Evolutionary conservation across 2,329 filamentous ascomycete species (phyloP).

Genomic region (Botrytis hyacinthi): DNA sequence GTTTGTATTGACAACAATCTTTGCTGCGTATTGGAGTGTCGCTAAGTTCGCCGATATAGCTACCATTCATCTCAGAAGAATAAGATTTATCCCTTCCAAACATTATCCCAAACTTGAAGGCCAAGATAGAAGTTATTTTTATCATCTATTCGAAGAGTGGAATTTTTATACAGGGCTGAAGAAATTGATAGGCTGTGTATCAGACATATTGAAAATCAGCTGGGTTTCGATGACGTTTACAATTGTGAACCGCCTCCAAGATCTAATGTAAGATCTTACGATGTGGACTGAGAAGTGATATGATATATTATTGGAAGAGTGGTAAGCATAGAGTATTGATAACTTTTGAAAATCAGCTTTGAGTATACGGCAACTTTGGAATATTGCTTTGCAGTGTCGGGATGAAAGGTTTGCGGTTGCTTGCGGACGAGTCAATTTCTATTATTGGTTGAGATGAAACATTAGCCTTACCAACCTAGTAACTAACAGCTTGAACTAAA

Average conservation of each 20-base stretch:
- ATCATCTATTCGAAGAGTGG: neutral
- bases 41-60: neutral
- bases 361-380: neutral
- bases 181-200: neutral
- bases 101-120: neutral
- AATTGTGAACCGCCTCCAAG: neutral
- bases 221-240: neutral
- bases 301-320: neutral
- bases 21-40: neutral
- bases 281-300: neutral
- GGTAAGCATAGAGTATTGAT: neutral
- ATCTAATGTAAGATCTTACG: neutral
- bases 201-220: neutral
- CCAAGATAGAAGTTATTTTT: neutral
- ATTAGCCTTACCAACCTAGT: neutral
- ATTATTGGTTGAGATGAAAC: neutral
- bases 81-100: neutral
- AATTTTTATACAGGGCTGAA: neutral
- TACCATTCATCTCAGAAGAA: neutral
- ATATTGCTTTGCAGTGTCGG: neutral
- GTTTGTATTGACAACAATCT: neutral
- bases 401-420: neutral
- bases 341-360: neutral
- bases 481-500: neutral
- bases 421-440: neutral